Evolutionary conservation across 345 rosid genomes (phyloP).

Genomic region (Capsella bursapastoris): DNA sequence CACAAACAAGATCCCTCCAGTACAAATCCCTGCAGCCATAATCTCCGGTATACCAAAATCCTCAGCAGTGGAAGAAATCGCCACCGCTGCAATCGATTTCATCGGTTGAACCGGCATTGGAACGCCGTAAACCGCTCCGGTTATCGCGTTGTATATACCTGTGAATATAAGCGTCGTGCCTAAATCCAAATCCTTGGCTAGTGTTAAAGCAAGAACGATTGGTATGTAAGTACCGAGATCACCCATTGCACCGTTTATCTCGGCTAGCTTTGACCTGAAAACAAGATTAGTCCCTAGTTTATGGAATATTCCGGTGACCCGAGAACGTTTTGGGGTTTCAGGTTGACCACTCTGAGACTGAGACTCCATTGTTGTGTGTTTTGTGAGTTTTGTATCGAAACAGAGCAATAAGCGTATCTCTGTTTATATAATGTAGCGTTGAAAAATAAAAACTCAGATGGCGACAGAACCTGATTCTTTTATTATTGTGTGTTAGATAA

Average conservation of each 20-base stretch:
- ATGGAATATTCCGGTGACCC: slow-evolving; percentile 40
- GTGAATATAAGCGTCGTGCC: slow-evolving; percentile 85
- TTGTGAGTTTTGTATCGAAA: slow-evolving; percentile 20
- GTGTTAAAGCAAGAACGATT: slow-evolving; percentile 78
- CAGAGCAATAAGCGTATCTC: not conserved
- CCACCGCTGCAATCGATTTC: slow-evolving; percentile 85
- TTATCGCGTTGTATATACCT: slow-evolving; percentile 69
- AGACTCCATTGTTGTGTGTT: slow-evolving; percentile 40
- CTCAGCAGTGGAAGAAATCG: slow-evolving; percentile 51
- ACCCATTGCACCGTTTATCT: slow-evolving; percentile 87
- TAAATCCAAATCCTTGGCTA: slow-evolving; percentile 72
- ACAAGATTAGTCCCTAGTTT: slow-evolving; percentile 55
- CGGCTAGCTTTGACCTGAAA: slow-evolving; percentile 65
- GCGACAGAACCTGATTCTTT: slow-evolving; percentile 23
- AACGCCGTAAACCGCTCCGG: slow-evolving; percentile 76
- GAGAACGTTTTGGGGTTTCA: slow-evolving; percentile 18
- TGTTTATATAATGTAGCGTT: slow-evolving; percentile 23
- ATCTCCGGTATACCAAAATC: slow-evolving; percentile 74
- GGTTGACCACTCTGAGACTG: slow-evolving; percentile 34
- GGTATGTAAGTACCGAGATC: slow-evolving; percentile 91
- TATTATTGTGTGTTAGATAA: slow-evolving; percentile 12
- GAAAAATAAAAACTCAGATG: not conserved
- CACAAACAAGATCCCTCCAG: slow-evolving; percentile 67
- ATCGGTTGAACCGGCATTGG: slow-evolving; percentile 98
- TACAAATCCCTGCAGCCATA: slow-evolving; percentile 77